Evolutionary conservation across 805 yeast genomes (phyloP), one percentile per base, ranked within the genome.

Genomic region (Candida argentea): DNA sequence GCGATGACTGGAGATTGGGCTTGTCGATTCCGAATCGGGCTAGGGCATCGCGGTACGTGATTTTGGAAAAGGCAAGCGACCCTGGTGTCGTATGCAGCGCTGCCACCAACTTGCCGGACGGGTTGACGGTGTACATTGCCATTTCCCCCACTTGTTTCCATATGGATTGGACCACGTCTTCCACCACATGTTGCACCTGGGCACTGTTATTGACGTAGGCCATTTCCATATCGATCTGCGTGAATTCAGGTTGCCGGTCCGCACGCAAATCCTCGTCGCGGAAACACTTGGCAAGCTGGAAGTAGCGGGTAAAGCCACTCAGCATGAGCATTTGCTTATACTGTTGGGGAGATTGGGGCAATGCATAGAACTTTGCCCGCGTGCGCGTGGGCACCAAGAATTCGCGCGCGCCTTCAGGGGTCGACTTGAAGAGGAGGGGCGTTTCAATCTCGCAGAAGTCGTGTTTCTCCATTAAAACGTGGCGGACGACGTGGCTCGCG

Each of bases 361-460:
- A 61, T 0, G 98, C 96, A 50, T 89, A 91, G 51, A 82, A 80
- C 12, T 53, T 45, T 16, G 61, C 55, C 2, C 57, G 47, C 10
- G 67, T 57, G 38, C 97, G 66, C 0, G 96, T 84, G 1, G 98
- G 98, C 0, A 91, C 96, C 26, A 91, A 54, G 49, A 89, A 91
- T 53, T 91, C 99, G 21, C 94, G 65, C 1, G 98, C 98, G 10
- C 98, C 98, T 52, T 91, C 98, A 0, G 98, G 98, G 0, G 98
- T 91, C 2, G 95, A 82, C 46, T 91, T 87, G 65, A 91, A 91
- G 16, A 91, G 56, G 5, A 89, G 50, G 1, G 98, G 98, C 0
- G 98, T 91, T 48, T 89, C 98, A 16, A 91, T 67, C 46, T 91
- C 97, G 0, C 70, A 69, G 50, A 91, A 91, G 2, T 40, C 44